Evolutionary conservation across 2,329 filamentous ascomycete genomes (phyloP).

Genomic region (Xylaria sp.): DNA sequence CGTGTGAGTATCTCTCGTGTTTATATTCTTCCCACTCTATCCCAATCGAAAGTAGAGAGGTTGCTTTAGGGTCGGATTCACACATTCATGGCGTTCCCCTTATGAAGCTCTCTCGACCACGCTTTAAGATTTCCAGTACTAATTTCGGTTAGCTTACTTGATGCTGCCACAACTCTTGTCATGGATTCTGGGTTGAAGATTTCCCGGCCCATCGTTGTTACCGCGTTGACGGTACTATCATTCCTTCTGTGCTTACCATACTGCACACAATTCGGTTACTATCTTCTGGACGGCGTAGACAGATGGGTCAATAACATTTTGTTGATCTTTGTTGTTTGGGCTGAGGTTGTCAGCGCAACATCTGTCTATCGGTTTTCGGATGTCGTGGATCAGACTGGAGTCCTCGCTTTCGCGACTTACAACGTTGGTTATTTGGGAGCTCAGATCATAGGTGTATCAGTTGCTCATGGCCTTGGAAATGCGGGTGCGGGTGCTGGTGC

Average conservation of each 20-base stretch:
- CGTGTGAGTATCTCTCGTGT: slow-evolving; percentile 37
- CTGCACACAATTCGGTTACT: slow-evolving; percentile 63
- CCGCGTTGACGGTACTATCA: slow-evolving; percentile 52
- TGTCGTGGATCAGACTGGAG: slow-evolving; percentile 51
- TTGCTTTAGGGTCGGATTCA: no score
- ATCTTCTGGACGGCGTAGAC: slow-evolving; percentile 60
- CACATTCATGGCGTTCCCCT: no score
- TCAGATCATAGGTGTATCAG: slow-evolving; percentile 56
- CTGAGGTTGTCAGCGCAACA: slow-evolving; percentile 58
- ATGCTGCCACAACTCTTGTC: slow-evolving; percentile 59
- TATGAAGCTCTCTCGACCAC: no score
- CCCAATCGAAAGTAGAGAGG: no score
- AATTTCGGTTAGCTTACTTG: slow-evolving; percentile 50
- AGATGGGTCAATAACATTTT: slow-evolving; percentile 61
- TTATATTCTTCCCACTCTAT: no score
- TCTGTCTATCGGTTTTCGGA: slow-evolving; percentile 59
- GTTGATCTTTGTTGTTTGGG: slow-evolving; percentile 60
- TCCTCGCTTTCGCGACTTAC: slow-evolving; percentile 51
- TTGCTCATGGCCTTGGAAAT: slow-evolving; percentile 52
- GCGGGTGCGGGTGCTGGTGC: slow-evolving; percentile 54
- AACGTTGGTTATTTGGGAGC: slow-evolving; percentile 60
- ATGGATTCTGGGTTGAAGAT: slow-evolving; percentile 57
- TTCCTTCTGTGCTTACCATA: slow-evolving; percentile 62
- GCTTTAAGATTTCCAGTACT: no score
- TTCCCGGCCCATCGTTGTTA: slow-evolving; percentile 56